These are phyloP conservation scores for Scheffersomyces illinoinensis DNA, from an alignment of 1,139 yeast genomes.

Conservation along the genomic window DNA sequence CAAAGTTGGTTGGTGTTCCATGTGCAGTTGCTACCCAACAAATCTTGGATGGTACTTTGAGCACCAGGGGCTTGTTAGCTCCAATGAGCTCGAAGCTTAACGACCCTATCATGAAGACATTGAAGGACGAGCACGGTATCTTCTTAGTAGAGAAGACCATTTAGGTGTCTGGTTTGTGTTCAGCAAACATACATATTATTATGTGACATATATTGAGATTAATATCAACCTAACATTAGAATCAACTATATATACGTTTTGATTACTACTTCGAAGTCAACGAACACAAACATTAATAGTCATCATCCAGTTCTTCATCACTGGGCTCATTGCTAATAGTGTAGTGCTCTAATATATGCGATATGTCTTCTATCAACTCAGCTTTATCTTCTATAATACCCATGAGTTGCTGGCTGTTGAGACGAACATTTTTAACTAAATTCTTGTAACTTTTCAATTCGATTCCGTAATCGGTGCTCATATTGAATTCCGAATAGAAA, in stretches of 20 bases:
- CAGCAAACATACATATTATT: too few species aligned
- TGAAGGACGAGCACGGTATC: slow-evolving; percentile 88
- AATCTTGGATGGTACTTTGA: slow-evolving; percentile 79
- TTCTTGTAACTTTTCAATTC: slow-evolving; percentile 50
- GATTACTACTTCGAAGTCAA: background rate
- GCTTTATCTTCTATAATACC: slow-evolving; percentile 62
- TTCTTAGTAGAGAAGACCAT: slow-evolving; percentile 85
- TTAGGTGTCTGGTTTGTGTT: background rate
- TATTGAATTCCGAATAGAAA: slow-evolving; percentile 40
- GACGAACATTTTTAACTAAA: slow-evolving; percentile 39
- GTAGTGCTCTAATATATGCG: slow-evolving; percentile 51
- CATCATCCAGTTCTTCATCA: slow-evolving; percentile 32
- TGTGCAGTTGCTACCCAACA: slow-evolving; percentile 94
- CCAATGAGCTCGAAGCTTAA: slow-evolving; percentile 91
- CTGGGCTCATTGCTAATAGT: slow-evolving; percentile 55
- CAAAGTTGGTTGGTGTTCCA: slow-evolving; percentile 97
- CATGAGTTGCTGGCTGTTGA: slow-evolving; percentile 15
- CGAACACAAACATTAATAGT: background rate
- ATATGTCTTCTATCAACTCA: slow-evolving; percentile 61
- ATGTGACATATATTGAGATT: background rate
- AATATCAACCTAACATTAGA: too few species aligned
- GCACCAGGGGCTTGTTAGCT: slow-evolving; percentile 75
- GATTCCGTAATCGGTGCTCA: slow-evolving; percentile 45
- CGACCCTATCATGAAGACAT: slow-evolving; percentile 85
- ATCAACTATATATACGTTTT: background rate